Evolutionary conservation across 2,329 filamentous ascomycete genomes (phyloP).

Genomic region (Aureobasidium sp.): DNA sequence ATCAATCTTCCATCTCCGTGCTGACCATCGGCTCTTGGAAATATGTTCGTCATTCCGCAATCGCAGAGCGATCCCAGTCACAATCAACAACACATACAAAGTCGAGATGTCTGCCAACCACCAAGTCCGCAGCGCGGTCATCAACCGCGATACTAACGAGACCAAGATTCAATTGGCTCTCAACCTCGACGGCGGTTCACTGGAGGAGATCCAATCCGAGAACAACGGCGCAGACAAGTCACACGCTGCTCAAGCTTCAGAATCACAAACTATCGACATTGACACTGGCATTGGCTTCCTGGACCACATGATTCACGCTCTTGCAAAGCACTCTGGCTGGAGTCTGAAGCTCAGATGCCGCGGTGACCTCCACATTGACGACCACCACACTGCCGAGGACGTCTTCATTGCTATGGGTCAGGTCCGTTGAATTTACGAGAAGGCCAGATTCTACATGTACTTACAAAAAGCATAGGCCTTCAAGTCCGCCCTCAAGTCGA

Average conservation of each 20-base stretch:
- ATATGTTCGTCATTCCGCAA: background rate
- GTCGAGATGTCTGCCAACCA: conserved; percentile 21
- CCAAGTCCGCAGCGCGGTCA: conserved; percentile 58
- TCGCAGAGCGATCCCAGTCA: background rate
- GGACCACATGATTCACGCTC: conserved; percentile 96
- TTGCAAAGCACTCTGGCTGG: conserved; percentile 95
- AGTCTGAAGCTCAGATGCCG: conserved; percentile 74
- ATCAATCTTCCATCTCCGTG: background rate
- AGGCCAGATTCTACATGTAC: background rate
- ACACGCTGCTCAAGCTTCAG: conserved; percentile 79
- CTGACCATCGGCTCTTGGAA: background rate
- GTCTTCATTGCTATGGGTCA: conserved; percentile 81
- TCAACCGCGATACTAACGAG: conserved; percentile 92
- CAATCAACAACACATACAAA: background rate
- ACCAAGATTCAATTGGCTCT: conserved; percentile 92
- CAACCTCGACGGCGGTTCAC: conserved; percentile 81
- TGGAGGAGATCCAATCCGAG: conserved; percentile 47
- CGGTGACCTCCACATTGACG: conserved; percentile 92
- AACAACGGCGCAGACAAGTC: conserved; percentile 38
- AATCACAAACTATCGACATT: conserved; percentile 77
- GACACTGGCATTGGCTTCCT: conserved; percentile 95
- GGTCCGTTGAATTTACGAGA: conserved; percentile 21
- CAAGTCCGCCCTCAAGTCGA: conserved; percentile 67
- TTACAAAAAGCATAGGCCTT: conserved; percentile 51
- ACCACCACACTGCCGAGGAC: conserved; percentile 97